phyloP scores from a whole-genome alignment of 2,329 filamentous ascomycete genomes.

The Ophiostoma tasmaniense region DNA sequence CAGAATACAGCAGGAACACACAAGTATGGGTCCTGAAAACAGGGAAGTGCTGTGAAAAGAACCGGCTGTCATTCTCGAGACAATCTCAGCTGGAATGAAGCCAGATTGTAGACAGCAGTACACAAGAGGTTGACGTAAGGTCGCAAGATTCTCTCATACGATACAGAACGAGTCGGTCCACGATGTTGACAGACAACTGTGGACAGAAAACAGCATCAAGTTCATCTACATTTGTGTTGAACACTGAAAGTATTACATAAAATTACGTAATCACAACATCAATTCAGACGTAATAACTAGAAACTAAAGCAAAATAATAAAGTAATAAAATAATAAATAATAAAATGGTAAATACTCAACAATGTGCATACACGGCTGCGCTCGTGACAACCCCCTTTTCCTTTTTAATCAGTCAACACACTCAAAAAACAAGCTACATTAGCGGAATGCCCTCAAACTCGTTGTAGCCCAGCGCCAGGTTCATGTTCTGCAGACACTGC shows the following conservation, averaged over 20 bases:
- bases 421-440: slow-evolving; percentile 27
- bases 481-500: slow-evolving; percentile 94
- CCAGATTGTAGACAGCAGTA: not conserved
- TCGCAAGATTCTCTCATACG: no score
- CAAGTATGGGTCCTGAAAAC: not conserved
- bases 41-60: not conserved
- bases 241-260: no score
- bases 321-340: no score
- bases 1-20: not conserved
- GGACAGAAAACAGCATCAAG: no score
- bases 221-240: no score
- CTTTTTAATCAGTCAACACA: not conserved
- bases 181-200: no score
- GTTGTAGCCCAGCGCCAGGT: slow-evolving; percentile 76
- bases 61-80: not conserved
- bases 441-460: slow-evolving; percentile 80
- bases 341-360: no score
- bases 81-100: not conserved
- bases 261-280: no score
- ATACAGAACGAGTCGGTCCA: no score
- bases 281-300: no score
- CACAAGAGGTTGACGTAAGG: not conserved
- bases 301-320: no score
- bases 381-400: not conserved
- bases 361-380: no score